phyloP scores from a whole-genome alignment of 129 eudicot genomes.

The Silybum marianum region DNA sequence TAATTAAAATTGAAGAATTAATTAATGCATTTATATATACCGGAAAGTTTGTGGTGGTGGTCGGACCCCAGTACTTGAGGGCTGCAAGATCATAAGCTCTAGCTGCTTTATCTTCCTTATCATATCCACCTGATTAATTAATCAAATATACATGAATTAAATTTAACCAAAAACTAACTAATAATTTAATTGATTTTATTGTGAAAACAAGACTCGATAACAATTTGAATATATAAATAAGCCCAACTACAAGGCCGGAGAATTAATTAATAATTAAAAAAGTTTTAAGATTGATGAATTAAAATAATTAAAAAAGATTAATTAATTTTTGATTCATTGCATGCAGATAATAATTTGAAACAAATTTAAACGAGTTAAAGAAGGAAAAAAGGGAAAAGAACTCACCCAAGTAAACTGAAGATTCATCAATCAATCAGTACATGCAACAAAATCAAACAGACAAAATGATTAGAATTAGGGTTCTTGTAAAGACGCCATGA shows the following conservation, averaged over 20 bases:
- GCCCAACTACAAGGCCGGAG: background rate
- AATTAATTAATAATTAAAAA: background rate
- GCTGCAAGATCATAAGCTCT: constrained; percentile 98
- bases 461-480: constrained; percentile 15
- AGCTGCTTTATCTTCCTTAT: constrained; percentile 95
- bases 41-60: constrained; percentile 86
- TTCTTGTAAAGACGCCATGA: constrained; percentile 1
- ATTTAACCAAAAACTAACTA: background rate
- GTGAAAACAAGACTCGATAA: constrained; percentile 12
- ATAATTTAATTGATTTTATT: background rate
- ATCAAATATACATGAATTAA: background rate
- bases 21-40: constrained; percentile 24
- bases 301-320: background rate
- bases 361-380: background rate
- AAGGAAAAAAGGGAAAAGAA: background rate
- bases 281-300: background rate
- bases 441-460: constrained; percentile 39
- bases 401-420: constrained; percentile 91
- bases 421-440: constrained; percentile 39
- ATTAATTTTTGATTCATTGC: constrained; percentile 26
- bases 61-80: constrained; percentile 92
- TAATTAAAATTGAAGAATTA: background rate
- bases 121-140: constrained; percentile 71
- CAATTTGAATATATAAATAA: background rate
- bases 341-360: constrained; percentile 23